Conservation (phyloP, 306 rosid species). For the Rubus idaeus region DNA sequence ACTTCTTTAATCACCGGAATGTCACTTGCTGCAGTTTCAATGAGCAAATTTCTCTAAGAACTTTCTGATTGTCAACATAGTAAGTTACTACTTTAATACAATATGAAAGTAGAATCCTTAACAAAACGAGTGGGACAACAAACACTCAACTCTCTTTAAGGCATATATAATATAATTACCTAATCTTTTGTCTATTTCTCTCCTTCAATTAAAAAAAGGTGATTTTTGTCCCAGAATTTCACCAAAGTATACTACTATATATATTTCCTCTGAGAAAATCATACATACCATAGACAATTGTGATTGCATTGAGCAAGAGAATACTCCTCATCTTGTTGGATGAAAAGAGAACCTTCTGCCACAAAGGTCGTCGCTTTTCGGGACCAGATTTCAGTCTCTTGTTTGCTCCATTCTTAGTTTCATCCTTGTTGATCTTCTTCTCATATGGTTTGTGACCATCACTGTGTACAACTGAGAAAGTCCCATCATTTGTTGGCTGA, state of each 20-base stretch:
- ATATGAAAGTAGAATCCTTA: background rate
- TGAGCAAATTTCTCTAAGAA: background rate
- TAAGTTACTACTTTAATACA: background rate
- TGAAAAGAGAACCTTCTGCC: conserved; percentile 44
- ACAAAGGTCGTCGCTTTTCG: conserved; percentile 24
- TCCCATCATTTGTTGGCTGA: conserved; percentile 10
- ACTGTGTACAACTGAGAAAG: background rate
- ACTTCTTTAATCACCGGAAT: conserved; percentile 75
- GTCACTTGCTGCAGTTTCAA: conserved; percentile 59
- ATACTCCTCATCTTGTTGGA: conserved; percentile 62
- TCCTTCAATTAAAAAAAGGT: no score
- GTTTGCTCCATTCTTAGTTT: background rate
- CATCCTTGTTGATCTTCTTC: conserved; percentile 14
- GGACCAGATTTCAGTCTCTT: background rate
- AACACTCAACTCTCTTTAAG: background rate
- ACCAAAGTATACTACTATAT: background rate
- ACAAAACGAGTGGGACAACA: background rate
- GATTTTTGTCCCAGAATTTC: background rate
- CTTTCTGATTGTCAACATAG: conserved; percentile 6
- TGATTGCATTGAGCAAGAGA: conserved; percentile 53
- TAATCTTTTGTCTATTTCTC: no score
- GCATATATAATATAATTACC: background rate
- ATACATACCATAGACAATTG: conserved; percentile 57
- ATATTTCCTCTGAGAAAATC: background rate
- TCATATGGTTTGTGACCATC: conserved; percentile 6